These are phyloP conservation scores for Typha latifolia DNA, from an alignment of 176 grass and related monocot genomes.

Conservation along the genomic window DNA sequence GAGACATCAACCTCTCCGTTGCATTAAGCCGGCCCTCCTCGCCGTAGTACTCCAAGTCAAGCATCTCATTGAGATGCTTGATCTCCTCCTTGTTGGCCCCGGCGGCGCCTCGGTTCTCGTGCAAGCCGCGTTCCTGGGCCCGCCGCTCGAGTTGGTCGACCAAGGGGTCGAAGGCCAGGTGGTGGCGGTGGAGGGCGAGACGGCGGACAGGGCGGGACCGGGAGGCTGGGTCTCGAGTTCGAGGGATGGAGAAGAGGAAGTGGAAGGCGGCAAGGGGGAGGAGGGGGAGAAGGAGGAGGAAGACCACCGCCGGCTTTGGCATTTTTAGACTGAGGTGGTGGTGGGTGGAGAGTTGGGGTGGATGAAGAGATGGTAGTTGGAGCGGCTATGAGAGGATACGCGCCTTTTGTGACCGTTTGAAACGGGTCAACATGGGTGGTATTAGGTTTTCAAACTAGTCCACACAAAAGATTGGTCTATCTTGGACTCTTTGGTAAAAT, in stretches of 20 bases:
- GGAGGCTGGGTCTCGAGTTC: not conserved
- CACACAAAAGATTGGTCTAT: too few relatives aligned
- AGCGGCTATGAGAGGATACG: too few relatives aligned
- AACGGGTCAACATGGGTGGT: too few relatives aligned
- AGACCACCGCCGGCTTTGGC: not conserved
- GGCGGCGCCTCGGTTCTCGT: not conserved
- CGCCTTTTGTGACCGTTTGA: too few relatives aligned
- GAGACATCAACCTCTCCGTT: constrained; percentile 29
- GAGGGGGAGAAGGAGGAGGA: constrained; percentile 4
- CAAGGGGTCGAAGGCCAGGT: constrained; percentile 18
- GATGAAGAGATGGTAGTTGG: too few relatives aligned
- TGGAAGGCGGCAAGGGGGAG: constrained; percentile 5
- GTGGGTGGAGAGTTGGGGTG: too few relatives aligned
- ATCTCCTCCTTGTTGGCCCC: not conserved
- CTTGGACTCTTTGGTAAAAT: too few relatives aligned
- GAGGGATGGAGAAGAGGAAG: constrained; percentile 20
- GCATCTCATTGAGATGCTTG: not conserved
- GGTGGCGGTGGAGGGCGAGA: not conserved
- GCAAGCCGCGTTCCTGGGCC: constrained; percentile 19
- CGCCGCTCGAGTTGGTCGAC: constrained; percentile 14
- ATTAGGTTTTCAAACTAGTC: too few relatives aligned
- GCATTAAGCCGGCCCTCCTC: constrained; percentile 17
- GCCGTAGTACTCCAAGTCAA: constrained; percentile 22
- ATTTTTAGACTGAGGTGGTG: not conserved
- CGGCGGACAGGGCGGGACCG: not conserved